Conservation (phyloP, 2,329 filamentous ascomycete genomes). For the Mariannaea elegans region DNA sequence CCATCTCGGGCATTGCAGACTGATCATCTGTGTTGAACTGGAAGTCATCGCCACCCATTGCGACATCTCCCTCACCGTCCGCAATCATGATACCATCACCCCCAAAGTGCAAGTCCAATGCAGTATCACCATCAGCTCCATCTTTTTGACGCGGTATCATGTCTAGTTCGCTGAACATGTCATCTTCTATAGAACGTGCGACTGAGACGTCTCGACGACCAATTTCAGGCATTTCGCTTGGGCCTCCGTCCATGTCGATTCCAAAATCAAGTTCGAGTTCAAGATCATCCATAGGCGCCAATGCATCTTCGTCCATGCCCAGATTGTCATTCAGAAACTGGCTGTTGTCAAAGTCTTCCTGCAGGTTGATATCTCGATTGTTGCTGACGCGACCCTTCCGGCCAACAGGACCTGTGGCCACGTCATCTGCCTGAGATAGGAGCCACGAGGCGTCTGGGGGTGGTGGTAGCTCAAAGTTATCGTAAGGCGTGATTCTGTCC, state of each 20-base stretch:
- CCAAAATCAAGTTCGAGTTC: conserved; percentile 80
- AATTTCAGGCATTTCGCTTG: conserved; percentile 79
- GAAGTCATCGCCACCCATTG: conserved; percentile 70
- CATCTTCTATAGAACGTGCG: conserved; percentile 71
- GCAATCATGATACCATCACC: conserved; percentile 67
- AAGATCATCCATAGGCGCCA: conserved; percentile 70
- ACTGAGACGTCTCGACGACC: conserved; percentile 82
- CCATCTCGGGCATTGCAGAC: conserved; percentile 62
- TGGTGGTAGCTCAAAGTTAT: conserved; percentile 79
- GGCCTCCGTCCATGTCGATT: conserved; percentile 75
- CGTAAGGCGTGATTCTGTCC: conserved; percentile 91
- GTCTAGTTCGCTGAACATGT: conserved; percentile 73
- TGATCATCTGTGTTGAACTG: conserved; percentile 70
- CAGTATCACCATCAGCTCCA: conserved; percentile 63
- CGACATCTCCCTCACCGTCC: conserved; percentile 71
- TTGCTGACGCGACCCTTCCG: conserved; percentile 67
- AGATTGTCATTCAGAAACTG: conserved; percentile 80
- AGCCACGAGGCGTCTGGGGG: conserved; percentile 90
- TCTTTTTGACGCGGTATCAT: conserved; percentile 65
- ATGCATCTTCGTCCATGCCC: conserved; percentile 64
- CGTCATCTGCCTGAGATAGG: conserved; percentile 76
- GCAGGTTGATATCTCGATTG: conserved; percentile 73
- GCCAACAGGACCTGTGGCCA: conserved; percentile 60
- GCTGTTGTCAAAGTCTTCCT: conserved; percentile 76
- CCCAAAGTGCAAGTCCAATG: conserved; percentile 62